These are phyloP conservation scores for Micractinium conductrix DNA, from an alignment of 139 green algal species.

Conservation along the genomic window DNA sequence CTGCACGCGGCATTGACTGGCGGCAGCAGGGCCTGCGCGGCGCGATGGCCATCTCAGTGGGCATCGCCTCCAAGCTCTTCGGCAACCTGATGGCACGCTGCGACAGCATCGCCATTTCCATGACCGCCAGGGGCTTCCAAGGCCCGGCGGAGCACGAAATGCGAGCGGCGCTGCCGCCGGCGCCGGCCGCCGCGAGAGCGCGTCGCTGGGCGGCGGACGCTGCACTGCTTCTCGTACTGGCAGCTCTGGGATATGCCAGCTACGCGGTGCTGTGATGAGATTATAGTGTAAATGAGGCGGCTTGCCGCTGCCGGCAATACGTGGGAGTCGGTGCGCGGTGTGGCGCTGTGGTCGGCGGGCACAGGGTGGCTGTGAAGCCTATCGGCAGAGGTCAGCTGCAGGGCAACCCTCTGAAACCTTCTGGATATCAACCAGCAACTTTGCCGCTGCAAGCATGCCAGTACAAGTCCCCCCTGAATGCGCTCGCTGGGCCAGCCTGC, in stretches of 20 bases:
- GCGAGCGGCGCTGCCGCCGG: neutral
- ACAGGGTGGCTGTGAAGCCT: too few species aligned
- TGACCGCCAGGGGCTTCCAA: slow-evolving; percentile 43
- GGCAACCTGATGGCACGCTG: slow-evolving; percentile 36
- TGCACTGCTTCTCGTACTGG: slow-evolving; percentile 4
- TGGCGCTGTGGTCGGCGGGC: too few species aligned
- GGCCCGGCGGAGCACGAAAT: slow-evolving; percentile 26
- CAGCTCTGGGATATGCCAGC: neutral
- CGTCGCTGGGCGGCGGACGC: neutral
- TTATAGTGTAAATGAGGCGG: too few species aligned
- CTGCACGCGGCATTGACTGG: slow-evolving; percentile 44
- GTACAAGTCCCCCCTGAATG: too few species aligned
- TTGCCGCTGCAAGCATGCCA: too few species aligned
- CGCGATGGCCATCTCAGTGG: slow-evolving; percentile 16
- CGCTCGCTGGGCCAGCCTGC: too few species aligned
- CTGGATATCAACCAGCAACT: too few species aligned
- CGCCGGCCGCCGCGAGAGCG: too few species aligned
- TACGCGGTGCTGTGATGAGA: neutral
- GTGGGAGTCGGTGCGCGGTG: too few species aligned
- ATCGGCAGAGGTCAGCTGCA: too few species aligned
- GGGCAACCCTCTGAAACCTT: too few species aligned
- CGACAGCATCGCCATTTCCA: slow-evolving; percentile 44
- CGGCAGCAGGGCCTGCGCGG: slow-evolving; percentile 22
- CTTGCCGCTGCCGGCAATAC: too few species aligned
- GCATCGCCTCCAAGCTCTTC: slow-evolving; percentile 29